Conservation (phyloP, 176 grass and related monocot species). For the Aegilops sharonensis region DNA sequence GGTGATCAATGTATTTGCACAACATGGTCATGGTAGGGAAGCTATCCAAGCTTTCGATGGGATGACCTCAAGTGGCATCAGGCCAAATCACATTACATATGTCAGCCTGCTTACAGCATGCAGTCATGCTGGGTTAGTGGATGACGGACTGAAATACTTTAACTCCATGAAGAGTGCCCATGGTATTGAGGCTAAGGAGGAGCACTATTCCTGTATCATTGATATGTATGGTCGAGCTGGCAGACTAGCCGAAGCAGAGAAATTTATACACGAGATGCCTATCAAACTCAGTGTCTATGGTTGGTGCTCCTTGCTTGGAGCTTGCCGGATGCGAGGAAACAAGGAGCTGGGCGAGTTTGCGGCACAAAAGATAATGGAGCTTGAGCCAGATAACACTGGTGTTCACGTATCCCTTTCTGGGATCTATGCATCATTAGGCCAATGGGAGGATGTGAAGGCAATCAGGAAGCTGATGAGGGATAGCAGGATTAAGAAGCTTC, state of each 20-base stretch:
- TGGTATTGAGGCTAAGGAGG: slow-evolving; percentile 49
- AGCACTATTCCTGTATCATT: slow-evolving; percentile 71
- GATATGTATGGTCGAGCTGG: slow-evolving; percentile 71
- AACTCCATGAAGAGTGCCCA: slow-evolving; percentile 53
- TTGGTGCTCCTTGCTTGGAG: slow-evolving; percentile 69
- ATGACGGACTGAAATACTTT: slow-evolving; percentile 54
- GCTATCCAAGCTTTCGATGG: slow-evolving; percentile 46
- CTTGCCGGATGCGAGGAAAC: slow-evolving; percentile 61
- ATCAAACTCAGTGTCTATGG: slow-evolving; percentile 55
- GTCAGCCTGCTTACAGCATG: slow-evolving; percentile 64
- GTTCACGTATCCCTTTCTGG: slow-evolving; percentile 60
- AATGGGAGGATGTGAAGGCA: slow-evolving; percentile 65
- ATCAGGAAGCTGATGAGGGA: slow-evolving; percentile 62
- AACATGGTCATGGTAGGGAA: slow-evolving; percentile 52
- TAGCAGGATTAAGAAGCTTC: slow-evolving; percentile 59
- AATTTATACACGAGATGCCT: slow-evolving; percentile 60
- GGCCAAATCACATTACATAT: slow-evolving; percentile 63
- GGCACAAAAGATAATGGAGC: slow-evolving; percentile 59
- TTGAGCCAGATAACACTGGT: slow-evolving; percentile 57
- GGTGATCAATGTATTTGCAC: slow-evolving; percentile 44
- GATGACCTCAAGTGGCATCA: slow-evolving; percentile 48
- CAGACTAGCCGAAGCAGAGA: slow-evolving; percentile 54
- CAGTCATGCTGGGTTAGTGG: slow-evolving; percentile 64
- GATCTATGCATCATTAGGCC: slow-evolving; percentile 63
- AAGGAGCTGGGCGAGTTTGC: slow-evolving; percentile 61